Evolutionary conservation across 192 early-diverging fungal genomes (phyloP), one percentile per base, ranked within the genome.

Genomic region (Powellomyces hirtus): DNA sequence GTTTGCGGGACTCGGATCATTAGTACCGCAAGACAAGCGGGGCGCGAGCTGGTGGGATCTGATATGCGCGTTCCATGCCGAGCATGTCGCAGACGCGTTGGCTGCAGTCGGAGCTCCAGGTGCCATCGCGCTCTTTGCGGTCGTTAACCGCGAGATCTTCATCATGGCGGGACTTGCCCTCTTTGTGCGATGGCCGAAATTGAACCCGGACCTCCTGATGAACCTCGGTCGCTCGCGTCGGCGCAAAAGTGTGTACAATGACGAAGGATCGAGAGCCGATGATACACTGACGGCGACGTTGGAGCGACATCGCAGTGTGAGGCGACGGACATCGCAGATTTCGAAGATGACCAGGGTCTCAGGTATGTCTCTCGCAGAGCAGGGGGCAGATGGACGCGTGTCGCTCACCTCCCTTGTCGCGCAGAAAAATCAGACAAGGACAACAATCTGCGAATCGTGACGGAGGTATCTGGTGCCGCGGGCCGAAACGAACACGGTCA

Each of bases 241-340:
- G 10, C 51, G 51, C 7, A 52, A 52, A 24, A 20, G 13, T 7
- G 51, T 24, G 51, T 52, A 52, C 51, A 52, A 52, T 52, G 51
- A 52, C 8, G 18, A 52, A 24, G 51, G 51, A 8, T 8, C 26
- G 51, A 27, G 13, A 24, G 18, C 26, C 26, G 51, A 52, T 27
- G 51, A 52, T 27, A 52, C 51, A 18, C 26, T 52, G 51, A 52
- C 10, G 8, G 51, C 51, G 51, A 52, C 51, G 51, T 24, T 52
- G 51, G 51, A 52, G 13, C 51, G 51, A 18, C 51, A 52, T 27
- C 13, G 51, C 13, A 52, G 51, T 52, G 10, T 52, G 26, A 27
- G 10, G 8, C 13, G 51, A 24, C 11, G 11, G 11, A 24, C 51
- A 24, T 52, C 51, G 40, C 40, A 42, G 18, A 18, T 18, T 8